Conservation (phyloP, 1,139 yeast species). For the Debaryomycetaceae sp. region DNA sequence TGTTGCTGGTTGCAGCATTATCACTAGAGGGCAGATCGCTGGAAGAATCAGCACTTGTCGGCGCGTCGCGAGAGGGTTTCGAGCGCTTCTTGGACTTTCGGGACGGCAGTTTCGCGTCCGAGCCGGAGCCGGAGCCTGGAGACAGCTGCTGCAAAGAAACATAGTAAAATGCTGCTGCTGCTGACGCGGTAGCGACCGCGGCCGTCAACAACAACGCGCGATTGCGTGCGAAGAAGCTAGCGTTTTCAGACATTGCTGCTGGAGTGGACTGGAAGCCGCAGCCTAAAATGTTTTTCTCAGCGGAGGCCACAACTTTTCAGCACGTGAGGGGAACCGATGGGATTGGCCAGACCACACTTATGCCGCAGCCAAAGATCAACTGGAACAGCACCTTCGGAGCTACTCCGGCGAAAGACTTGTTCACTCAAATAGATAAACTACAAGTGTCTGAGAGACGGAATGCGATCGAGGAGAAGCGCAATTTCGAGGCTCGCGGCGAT, state of each 20-base stretch:
- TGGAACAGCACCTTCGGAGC: too few species aligned
- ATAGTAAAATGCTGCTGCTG: slow-evolving; percentile 51
- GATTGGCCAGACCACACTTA: too few species aligned
- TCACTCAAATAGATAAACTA: too few species aligned
- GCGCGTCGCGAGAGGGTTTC: slow-evolving; percentile 7
- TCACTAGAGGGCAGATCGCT: slow-evolving; percentile 9
- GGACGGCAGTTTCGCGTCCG: slow-evolving; percentile 30
- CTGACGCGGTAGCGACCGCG: slow-evolving; percentile 51
- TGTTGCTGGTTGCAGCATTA: slow-evolving; percentile 1
- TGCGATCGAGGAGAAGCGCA: too few species aligned
- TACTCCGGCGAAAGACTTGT: too few species aligned
- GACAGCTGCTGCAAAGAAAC: slow-evolving; percentile 3
- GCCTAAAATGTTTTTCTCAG: too few species aligned
- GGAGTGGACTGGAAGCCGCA: too few species aligned
- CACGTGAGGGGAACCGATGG: too few species aligned
- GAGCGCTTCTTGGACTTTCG: slow-evolving; percentile 27
- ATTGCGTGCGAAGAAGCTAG: slow-evolving; percentile 40
- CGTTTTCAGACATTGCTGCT: neutral
- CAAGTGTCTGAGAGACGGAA: too few species aligned
- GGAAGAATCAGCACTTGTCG: slow-evolving; percentile 7
- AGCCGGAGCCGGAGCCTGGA: slow-evolving; percentile 7
- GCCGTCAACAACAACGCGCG: slow-evolving; percentile 49
- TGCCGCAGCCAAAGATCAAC: too few species aligned
- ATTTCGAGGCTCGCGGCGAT: too few species aligned
- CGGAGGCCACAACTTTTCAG: too few species aligned